Conservation (phyloP, 176 grass and related monocot genomes). For the Carex kokanica region DNA sequence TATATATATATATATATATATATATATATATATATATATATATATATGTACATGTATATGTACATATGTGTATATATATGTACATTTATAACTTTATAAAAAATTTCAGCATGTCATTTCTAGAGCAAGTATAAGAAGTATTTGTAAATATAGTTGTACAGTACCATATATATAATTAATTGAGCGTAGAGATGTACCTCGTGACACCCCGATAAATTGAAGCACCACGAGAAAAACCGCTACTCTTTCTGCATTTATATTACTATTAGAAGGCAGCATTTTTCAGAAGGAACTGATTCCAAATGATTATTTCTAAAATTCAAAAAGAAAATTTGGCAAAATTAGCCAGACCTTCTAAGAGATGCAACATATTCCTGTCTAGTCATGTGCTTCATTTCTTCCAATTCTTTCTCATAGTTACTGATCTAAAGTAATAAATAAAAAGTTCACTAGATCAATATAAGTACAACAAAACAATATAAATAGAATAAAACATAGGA, state of each 20-base stretch:
- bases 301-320: not conserved
- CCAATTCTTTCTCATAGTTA: slow-evolving; percentile 65
- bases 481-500: not conserved
- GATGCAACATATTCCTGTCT: slow-evolving; percentile 80
- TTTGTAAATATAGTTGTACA: not conserved
- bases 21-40: no score
- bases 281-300: not conserved
- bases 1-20: no score
- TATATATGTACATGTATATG: no score
- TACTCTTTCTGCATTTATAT: slow-evolving; percentile 61
- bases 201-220: slow-evolving; percentile 80
- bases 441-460: not conserved
- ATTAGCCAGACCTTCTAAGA: slow-evolving; percentile 46
- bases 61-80: no score
- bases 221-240: slow-evolving; percentile 71
- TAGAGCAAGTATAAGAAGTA: not conserved
- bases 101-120: not conserved
- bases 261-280: not conserved
- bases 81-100: not conserved
- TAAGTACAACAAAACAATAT: not conserved
- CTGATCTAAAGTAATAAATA: slow-evolving; percentile 33
- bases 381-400: slow-evolving; percentile 77
- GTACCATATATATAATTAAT: not conserved
- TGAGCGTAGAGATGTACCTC: slow-evolving; percentile 33
- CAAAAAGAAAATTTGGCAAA: not conserved